These are phyloP conservation scores for Aspergillus brasiliensis DNA, from an alignment of 2,329 filamentous ascomycete genomes.

Conservation along the genomic window DNA sequence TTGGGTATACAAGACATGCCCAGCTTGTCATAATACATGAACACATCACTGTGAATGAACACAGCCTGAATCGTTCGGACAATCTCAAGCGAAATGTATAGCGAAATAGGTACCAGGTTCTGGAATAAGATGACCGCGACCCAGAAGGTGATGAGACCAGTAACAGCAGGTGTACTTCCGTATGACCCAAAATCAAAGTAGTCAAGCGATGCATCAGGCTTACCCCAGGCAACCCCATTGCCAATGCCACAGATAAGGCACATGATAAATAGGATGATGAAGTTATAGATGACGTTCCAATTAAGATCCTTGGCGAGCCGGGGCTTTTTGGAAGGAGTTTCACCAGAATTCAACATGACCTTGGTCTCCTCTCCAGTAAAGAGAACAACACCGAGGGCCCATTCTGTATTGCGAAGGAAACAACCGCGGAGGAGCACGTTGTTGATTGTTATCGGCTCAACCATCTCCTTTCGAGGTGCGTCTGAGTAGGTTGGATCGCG, in stretches of 20 bases:
- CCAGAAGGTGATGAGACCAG: conserved; percentile 97
- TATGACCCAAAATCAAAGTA: conserved; percentile 87
- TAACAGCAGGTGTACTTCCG: conserved; percentile 71
- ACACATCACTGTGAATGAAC: conserved; percentile 94
- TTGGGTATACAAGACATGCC: conserved; percentile 96
- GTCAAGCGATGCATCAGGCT: conserved; percentile 70
- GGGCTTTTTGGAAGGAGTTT: conserved; percentile 90
- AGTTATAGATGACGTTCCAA: conserved; percentile 97
- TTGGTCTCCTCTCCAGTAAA: conserved; percentile 97
- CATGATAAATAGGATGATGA: conserved; percentile 84
- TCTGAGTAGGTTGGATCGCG: conserved; percentile 64
- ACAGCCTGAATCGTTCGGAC: conserved; percentile 89
- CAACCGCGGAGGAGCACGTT: conserved; percentile 92
- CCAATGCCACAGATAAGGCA: conserved; percentile 83
- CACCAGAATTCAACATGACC: conserved; percentile 98
- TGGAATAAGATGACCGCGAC: conserved; percentile 92
- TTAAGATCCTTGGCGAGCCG: conserved; percentile 92
- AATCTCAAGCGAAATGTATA: conserved; percentile 97
- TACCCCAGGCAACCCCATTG: conserved; percentile 79
- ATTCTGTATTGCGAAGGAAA: conserved; percentile 92
- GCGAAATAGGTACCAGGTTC: conserved; percentile 96
- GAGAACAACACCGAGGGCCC: conserved; percentile 87
- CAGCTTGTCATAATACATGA: conserved; percentile 95
- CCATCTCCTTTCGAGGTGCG: conserved; percentile 72
- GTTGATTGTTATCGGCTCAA: conserved; percentile 91